These are phyloP conservation scores for Parathielavia hyrcaniae DNA, from an alignment of 495 filamentous ascomycete genomes.

Conservation along the genomic window DNA sequence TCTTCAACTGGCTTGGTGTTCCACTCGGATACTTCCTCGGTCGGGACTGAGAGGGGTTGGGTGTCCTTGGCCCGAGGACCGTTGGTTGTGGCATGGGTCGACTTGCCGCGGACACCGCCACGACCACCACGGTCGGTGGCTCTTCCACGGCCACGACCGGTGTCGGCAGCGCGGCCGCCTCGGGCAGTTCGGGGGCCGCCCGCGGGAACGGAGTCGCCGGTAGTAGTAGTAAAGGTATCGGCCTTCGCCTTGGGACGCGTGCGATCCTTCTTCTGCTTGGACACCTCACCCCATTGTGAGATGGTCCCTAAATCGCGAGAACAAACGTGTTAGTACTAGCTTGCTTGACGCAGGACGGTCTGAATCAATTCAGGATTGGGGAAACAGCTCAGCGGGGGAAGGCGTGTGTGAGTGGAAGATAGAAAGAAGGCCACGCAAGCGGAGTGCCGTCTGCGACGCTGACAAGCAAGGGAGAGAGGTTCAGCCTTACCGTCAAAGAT, in stretches of 20 bases:
- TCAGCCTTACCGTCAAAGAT: slow-evolving; percentile 75
- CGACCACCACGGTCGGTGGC: slow-evolving; percentile 66
- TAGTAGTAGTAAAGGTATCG: slow-evolving; percentile 46
- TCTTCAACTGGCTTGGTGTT: slow-evolving; percentile 35
- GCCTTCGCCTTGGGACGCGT: slow-evolving; percentile 80
- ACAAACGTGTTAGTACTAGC: slow-evolving; percentile 8
- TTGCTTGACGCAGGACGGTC: not conserved
- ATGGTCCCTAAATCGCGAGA: slow-evolving; percentile 63
- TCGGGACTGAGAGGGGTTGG: slow-evolving; percentile 44
- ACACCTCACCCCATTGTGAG: slow-evolving; percentile 91
- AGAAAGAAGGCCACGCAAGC: not conserved
- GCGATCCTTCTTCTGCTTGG: slow-evolving; percentile 82
- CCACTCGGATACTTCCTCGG: slow-evolving; percentile 43
- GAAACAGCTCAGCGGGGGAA: not conserved
- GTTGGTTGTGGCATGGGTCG: slow-evolving; percentile 48
- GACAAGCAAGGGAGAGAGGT: slow-evolving; percentile 5
- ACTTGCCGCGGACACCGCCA: slow-evolving; percentile 51
- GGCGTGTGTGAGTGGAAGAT: not conserved
- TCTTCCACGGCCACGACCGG: slow-evolving; percentile 62
- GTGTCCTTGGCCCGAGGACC: slow-evolving; percentile 46
- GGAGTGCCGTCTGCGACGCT: not conserved
- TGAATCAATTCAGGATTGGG: not conserved
- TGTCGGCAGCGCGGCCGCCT: slow-evolving; percentile 62
- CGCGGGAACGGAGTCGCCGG: slow-evolving; percentile 43
- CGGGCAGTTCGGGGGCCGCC: slow-evolving; percentile 43